These are phyloP conservation scores for Gracilaria domingensis DNA, from an alignment of 23 red algal genomes.

Conservation along the genomic window DNA sequence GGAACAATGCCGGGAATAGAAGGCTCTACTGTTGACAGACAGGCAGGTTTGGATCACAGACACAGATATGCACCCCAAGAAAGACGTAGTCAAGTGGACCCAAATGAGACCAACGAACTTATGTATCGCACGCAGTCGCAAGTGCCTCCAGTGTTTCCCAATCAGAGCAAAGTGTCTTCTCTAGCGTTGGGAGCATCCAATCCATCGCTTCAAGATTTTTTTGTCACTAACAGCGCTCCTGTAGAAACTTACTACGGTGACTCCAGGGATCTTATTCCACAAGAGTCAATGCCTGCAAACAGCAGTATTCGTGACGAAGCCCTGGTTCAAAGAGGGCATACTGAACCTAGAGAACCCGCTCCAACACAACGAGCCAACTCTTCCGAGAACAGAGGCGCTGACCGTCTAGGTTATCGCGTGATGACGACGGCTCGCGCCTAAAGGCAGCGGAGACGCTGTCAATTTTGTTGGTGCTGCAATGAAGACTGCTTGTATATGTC, in stretches of 20 bases:
- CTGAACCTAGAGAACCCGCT: neutral
- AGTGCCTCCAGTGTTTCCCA: neutral
- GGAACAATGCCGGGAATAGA: neutral
- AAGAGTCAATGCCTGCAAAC: neutral
- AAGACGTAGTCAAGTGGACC: neutral
- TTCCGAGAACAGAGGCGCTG: conserved; percentile 1
- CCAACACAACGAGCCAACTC: neutral
- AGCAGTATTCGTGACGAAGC: neutral
- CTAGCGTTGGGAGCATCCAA: neutral
- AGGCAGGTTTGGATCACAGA: neutral
- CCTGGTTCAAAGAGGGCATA: neutral
- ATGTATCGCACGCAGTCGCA: neutral
- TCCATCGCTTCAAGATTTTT: neutral
- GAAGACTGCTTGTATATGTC: neutral
- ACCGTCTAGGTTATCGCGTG: neutral
- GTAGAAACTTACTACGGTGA: conserved; percentile 5
- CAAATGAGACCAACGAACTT: neutral
- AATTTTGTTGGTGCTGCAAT: neutral
- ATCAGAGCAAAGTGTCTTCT: neutral
- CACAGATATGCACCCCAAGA: neutral
- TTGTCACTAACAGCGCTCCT: neutral
- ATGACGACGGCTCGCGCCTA: conserved; percentile 17
- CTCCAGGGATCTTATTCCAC: neutral
- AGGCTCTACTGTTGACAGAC: neutral
- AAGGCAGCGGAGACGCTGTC: neutral